phyloP scores from a whole-genome alignment of 2,329 filamentous ascomycete species.

The Scleromitrula shiraiana region DNA sequence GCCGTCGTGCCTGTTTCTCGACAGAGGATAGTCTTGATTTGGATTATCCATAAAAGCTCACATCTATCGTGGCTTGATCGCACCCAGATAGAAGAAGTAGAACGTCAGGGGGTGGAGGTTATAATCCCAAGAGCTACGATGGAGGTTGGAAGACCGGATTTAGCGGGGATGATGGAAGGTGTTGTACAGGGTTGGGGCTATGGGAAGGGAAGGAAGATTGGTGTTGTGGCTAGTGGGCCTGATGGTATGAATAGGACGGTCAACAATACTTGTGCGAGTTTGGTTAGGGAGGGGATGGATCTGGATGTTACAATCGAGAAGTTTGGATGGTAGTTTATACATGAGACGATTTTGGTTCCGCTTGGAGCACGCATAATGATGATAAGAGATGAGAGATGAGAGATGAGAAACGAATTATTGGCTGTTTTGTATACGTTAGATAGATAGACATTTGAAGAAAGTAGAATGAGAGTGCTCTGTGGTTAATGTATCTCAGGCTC shows the following conservation, averaged over 20 bases:
- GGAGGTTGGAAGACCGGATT: slow-evolving; percentile 46
- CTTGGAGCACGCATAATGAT: neutral
- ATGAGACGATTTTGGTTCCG: too few species aligned
- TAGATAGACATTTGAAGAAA: neutral
- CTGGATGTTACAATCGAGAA: slow-evolving; percentile 55
- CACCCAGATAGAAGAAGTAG: slow-evolving; percentile 41
- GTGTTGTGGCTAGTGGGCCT: slow-evolving; percentile 53
- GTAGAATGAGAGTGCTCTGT: too few species aligned
- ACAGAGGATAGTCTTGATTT: slow-evolving; percentile 44
- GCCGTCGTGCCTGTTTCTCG: slow-evolving; percentile 10
- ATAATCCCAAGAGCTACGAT: slow-evolving; percentile 46
- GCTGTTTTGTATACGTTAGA: neutral
- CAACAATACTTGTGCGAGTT: slow-evolving; percentile 47
- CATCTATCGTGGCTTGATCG: slow-evolving; percentile 48
- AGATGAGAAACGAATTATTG: too few species aligned
- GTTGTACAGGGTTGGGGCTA: slow-evolving; percentile 22
- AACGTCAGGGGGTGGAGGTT: slow-evolving; percentile 42
- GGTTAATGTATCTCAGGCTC: too few species aligned
- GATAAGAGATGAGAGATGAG: neutral
- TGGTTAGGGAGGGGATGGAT: slow-evolving; percentile 40
- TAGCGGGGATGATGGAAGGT: slow-evolving; percentile 36
- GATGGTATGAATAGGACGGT: slow-evolving; percentile 52
- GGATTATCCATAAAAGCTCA: slow-evolving; percentile 46
- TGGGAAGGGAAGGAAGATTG: slow-evolving; percentile 34
- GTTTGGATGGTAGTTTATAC: slow-evolving; percentile 61